phyloP scores from a whole-genome alignment of 306 rosid genomes.

The Quercus parvula region DNA sequence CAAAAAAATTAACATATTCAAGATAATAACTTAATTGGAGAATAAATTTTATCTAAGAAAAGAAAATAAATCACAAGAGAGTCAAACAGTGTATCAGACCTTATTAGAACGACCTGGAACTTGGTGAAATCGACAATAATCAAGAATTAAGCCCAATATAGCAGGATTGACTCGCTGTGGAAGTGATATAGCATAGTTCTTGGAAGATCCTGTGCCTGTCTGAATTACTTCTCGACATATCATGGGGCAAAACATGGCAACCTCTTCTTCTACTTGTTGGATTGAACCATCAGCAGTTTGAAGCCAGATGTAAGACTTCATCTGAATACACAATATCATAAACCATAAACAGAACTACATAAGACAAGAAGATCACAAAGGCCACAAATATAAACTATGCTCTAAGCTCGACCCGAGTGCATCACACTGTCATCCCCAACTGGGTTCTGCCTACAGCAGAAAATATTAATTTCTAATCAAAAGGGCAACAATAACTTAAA shows the following conservation, averaged over 20 bases:
- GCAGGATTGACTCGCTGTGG: constrained; percentile 83
- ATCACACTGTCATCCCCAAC: background rate
- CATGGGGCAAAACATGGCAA: constrained; percentile 94
- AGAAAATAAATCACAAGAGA: constrained; percentile 11
- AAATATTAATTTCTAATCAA: background rate
- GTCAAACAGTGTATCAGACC: constrained; percentile 36
- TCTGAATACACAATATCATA: constrained; percentile 35
- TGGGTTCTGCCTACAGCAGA: background rate
- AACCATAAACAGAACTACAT: constrained; percentile 20
- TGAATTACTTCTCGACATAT: constrained; percentile 76
- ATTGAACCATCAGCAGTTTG: constrained; percentile 84
- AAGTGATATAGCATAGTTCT: constrained; percentile 76
- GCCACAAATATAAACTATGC: constrained; percentile 3
- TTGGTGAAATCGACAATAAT: constrained; percentile 85
- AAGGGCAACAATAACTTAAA: background rate
- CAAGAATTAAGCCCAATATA: constrained; percentile 75
- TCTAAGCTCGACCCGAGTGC: background rate
- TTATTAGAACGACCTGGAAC: constrained; percentile 79
- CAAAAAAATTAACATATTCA: too few relatives aligned
- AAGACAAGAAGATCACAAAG: constrained; percentile 5
- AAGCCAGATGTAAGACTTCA: constrained; percentile 89
- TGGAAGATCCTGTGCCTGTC: constrained; percentile 84
- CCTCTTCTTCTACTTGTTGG: constrained; percentile 92
- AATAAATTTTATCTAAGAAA: background rate
- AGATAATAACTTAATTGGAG: background rate